phyloP scores from a whole-genome alignment of 2,329 filamentous ascomycete species.

The Trichoderma oligosporum region DNA sequence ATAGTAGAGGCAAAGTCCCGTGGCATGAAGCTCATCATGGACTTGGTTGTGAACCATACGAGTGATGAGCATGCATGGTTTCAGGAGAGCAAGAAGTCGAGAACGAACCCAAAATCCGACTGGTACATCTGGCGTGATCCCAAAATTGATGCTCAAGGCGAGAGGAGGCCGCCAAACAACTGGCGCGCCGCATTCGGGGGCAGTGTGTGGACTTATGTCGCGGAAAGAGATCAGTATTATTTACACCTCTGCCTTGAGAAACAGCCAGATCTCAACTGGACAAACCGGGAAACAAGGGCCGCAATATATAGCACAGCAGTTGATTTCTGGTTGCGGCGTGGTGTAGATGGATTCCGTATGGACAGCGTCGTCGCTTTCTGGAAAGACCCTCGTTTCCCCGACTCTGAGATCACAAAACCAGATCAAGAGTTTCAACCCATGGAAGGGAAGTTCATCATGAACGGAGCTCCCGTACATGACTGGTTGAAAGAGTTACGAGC shows the following conservation, averaged over 20 bases:
- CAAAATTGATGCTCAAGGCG: constrained; percentile 29
- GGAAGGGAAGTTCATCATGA: neutral
- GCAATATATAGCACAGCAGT: constrained; percentile 54
- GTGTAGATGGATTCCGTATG: constrained; percentile 56
- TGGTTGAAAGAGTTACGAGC: constrained; percentile 1
- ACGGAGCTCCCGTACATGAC: neutral
- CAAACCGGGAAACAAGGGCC: constrained; percentile 53
- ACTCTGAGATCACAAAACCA: neutral
- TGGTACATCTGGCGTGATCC: constrained; percentile 55
- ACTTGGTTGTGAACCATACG: constrained; percentile 34
- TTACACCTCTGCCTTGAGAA: constrained; percentile 59
- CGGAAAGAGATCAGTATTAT: constrained; percentile 40
- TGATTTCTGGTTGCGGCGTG: constrained; percentile 62
- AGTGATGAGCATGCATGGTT: constrained; percentile 52
- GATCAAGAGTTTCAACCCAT: neutral
- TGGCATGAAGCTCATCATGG: constrained; percentile 23
- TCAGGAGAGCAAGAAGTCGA: constrained; percentile 44
- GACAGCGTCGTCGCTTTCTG: constrained; percentile 44
- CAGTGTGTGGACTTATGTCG: constrained; percentile 36
- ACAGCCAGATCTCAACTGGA: constrained; percentile 69
- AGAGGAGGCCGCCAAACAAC: constrained; percentile 40
- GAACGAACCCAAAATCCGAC: constrained; percentile 46
- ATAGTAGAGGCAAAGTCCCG: constrained; percentile 6
- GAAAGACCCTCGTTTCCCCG: neutral
- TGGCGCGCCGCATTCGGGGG: constrained; percentile 41